A percentile compares a stretch with the other conserved stretches of the same genome.
Evolutionary conservation across 371 early-diverging fungal species (phyloP).

Genomic region (Apophysomyces ossiformis): DNA sequence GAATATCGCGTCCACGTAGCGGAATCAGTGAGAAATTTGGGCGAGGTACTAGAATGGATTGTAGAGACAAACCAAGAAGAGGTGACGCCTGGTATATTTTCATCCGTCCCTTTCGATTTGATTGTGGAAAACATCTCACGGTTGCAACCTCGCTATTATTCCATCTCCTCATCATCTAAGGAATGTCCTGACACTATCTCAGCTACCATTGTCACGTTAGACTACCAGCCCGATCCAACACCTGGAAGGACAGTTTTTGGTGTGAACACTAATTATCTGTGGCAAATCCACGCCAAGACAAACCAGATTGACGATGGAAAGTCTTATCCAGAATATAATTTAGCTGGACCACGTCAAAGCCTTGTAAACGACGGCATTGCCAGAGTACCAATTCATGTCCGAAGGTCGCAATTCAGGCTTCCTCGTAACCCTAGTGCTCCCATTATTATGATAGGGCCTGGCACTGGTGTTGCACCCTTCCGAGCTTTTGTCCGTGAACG

Average conservation of each 20-base stretch:
- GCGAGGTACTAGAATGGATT: constrained; percentile 61
- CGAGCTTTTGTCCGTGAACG: constrained; percentile 93
- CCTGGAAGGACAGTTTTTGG: constrained; percentile 70
- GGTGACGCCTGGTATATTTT: constrained; percentile 34
- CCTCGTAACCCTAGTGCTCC: constrained; percentile 81
- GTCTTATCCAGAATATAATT: constrained; percentile 45
- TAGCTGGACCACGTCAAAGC: constrained; percentile 59
- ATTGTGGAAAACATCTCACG: constrained; percentile 83
- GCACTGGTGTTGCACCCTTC: constrained; percentile 98
- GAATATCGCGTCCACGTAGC: constrained; percentile 66
- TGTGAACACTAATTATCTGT: constrained; percentile 77
- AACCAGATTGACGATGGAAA: constrained; percentile 39
- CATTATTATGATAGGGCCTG: constrained; percentile 97
- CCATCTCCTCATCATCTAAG: constrained; percentile 89
- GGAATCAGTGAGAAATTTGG: constrained; percentile 70
- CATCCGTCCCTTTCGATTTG: constrained; percentile 70
- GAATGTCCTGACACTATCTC: constrained; percentile 74
- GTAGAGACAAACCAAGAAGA: constrained; percentile 30
- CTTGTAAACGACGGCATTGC: constrained; percentile 30
- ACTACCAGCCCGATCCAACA: constrained; percentile 68
- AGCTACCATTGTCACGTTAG: constrained; percentile 88
- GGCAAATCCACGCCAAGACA: constrained; percentile 49
- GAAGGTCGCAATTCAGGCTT: constrained; percentile 86
- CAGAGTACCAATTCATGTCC: constrained; percentile 84
- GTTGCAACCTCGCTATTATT: constrained; percentile 92